Percentiles rank a stretch among this genome's conserved stretches.
Conservation (phyloP, 306 rosid species). For the Vigna mungo region DNA sequence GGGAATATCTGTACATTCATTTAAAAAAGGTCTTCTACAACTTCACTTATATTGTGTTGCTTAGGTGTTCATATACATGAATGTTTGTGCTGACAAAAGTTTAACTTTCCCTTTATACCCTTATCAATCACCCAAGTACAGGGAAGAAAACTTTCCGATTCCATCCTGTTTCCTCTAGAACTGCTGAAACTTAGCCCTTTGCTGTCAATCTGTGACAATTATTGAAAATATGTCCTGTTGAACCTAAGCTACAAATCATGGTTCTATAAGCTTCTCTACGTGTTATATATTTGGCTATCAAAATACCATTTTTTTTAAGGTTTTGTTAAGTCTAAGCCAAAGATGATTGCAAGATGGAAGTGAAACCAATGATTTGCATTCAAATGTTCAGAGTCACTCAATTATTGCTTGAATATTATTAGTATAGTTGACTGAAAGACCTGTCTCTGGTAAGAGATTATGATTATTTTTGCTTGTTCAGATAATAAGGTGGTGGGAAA, state of each 20-base stretch:
- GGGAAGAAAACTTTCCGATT: neutral
- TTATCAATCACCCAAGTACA: slow-evolving; percentile 19
- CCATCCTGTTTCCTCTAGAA: neutral
- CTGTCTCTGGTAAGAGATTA: slow-evolving; percentile 6
- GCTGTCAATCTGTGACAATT: neutral
- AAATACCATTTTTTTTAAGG: neutral
- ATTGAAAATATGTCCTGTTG: slow-evolving; percentile 2
- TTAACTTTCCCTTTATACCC: slow-evolving; percentile 25
- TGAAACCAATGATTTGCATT: slow-evolving; percentile 14
- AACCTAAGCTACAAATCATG: slow-evolving; percentile 3
- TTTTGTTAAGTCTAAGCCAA: slow-evolving; percentile 30
- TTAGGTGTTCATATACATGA: slow-evolving; percentile 4
- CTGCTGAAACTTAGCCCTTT: slow-evolving; percentile 16
- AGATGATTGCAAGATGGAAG: neutral
- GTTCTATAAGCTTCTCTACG: slow-evolving; percentile 13
- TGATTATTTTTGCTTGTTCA: slow-evolving; percentile 25
- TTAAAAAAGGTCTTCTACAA: neutral
- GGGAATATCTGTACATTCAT: neutral
- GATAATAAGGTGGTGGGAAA: slow-evolving; percentile 3
- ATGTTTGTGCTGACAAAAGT: neutral
- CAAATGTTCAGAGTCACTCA: neutral
- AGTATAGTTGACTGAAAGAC: neutral
- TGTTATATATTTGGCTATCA: slow-evolving; percentile 14
- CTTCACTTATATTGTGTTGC: neutral
- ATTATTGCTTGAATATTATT: slow-evolving; percentile 6